Evolutionary conservation across 176 grass and related monocot genomes (phyloP), one percentile per base, ranked within the genome.

Genomic region (Oryza coarctata): DNA sequence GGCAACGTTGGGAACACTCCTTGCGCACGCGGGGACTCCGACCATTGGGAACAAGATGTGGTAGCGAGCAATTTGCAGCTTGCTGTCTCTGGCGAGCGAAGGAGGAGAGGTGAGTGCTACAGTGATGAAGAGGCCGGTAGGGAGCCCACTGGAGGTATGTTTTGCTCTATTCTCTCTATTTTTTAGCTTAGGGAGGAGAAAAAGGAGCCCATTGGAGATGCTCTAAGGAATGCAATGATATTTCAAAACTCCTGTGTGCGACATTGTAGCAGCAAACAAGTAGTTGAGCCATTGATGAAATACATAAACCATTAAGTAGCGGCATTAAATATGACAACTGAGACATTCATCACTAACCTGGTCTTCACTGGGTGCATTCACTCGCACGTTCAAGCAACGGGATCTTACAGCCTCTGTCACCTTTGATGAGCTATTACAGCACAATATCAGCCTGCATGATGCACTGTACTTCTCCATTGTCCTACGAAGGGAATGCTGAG

Each of bases 401-500:
- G 96, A 99, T 60, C 93, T 89, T 69, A 99, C 93, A 81, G 96
- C 93, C 70, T 99, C 96, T 20, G 93, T 95, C 50, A 99, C 96
- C 82, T 99, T 99, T 86, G 96, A 99, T 74, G 96, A 99, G 87
- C 90, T 95, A 55, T 95, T 99, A 85, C 93, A 99, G 57, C 93
- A 95, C 65, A 99, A 70, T 79, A 99, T 99, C 78, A 99, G 66
- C 52, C 96, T 89, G 71, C 96, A 99, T 3, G 92, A 95, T 75
- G 91, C 60, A 76, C 96, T 99, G 74, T 99, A 99, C 68, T 99
- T 99, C 74, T 99, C 96, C 96, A 95, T 99, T 69, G 93, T 99
- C 65, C 96, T 90, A 66, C 93, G 93, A 32, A 99, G 91, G 41
- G 96, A 99, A 86, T 99, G 96, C 52, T 99, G 96, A 12, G 93